Evolutionary conservation across 345 rosid species (phyloP), one percentile per base, ranked within the genome.

Genomic region (Moringa oleifera): DNA sequence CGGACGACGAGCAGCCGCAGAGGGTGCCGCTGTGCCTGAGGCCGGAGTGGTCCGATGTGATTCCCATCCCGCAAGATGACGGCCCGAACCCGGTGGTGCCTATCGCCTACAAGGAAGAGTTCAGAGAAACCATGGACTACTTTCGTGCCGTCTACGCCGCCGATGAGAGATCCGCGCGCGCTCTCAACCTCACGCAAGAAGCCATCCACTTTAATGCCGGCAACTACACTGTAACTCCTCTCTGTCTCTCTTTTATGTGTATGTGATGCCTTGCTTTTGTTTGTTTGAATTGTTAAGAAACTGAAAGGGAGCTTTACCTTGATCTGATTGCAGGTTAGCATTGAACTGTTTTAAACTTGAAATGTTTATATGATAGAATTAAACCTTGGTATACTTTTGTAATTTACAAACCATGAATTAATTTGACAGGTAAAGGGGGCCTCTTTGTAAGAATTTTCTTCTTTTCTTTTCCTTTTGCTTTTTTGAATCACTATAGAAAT

Each of bases 121-220:
- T 94, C 70, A 79, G 79, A 16, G 95, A 90, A 80, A 79, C 88
- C 17, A 94, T 94, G 95, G 82, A 82, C 79, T 94, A 88, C 80
- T 94, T 94, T 61, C 88, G 97, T 3, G 92, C 96, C 51, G 57
- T 94, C 36, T 94, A 83, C 69, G 31, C 36, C 58, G 75, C 92
- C 59, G 74, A 80, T 23, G 99, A 94, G 77, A 86, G 83, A 57
- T 94, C 96, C 25, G 79, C 83, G 65, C 96, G 97, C 53, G 75
- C 96, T 24, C 85, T 90, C 41, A 66, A 51, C 6, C 88, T 94
- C 70, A 85, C 96, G 10, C 74, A 75, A 47, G 76, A 75, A 58
- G 85, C 83, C 61, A 86, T 94, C 68, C 71, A 59, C 24, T 25
- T 75, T 45, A 94, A 90, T 72, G 84, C 97, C 50, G 93, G 86